phyloP scores from a whole-genome alignment of 208 protist genomes.

The Phytomonas sp. region DNA sequence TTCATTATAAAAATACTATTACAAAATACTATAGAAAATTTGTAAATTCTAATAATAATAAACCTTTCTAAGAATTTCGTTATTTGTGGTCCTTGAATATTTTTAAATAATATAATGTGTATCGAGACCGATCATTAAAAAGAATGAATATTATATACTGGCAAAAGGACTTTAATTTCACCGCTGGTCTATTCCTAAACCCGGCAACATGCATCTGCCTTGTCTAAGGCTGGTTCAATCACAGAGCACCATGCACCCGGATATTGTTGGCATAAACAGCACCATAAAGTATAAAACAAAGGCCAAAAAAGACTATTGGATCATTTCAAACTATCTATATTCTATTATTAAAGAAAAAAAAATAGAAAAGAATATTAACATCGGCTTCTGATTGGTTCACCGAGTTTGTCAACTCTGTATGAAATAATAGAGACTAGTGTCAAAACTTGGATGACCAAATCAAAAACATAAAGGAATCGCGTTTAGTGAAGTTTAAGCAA shows the following conservation, averaged over 20 bases:
- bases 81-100: constrained; percentile 3
- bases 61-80: background rate
- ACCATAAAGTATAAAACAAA: background rate
- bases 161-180: background rate
- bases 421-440: background rate
- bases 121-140: background rate
- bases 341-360: background rate
- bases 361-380: background rate
- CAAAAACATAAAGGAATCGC: background rate
- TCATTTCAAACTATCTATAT: background rate
- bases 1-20: background rate
- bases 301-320: background rate
- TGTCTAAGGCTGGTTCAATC: background rate
- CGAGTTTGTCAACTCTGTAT: background rate
- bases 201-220: background rate
- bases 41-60: background rate
- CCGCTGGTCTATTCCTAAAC: background rate
- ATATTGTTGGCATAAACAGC: background rate
- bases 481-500: background rate
- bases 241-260: background rate
- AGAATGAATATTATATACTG: background rate
- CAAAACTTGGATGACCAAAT: background rate
- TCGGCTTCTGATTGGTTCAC: background rate
- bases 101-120: background rate
- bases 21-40: constrained; percentile 4